phyloP scores from a whole-genome alignment of 75 land plant genomes.

The Pinus taeda region DNA sequence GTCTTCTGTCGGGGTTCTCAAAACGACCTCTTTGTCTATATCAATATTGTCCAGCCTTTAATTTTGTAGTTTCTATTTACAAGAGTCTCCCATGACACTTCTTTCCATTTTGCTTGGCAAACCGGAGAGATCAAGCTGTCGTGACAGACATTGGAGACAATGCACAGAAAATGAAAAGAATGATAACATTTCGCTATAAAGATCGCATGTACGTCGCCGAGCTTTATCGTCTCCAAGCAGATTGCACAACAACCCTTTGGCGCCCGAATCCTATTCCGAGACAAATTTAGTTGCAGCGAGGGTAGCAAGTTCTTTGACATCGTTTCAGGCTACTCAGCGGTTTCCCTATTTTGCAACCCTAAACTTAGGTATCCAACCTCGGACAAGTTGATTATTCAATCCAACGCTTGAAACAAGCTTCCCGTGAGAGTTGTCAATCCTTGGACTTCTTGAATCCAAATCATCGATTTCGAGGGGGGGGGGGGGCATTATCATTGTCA shows the following conservation, averaged over 20 bases:
- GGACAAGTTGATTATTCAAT: too few species aligned
- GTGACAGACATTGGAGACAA: conserved; percentile 53
- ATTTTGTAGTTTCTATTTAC: neutral
- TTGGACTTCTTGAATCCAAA: neutral
- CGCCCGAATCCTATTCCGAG: neutral
- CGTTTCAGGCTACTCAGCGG: neutral
- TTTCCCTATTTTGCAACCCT: neutral
- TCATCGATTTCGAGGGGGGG: neutral
- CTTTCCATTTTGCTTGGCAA: conserved; percentile 63
- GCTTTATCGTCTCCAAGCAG: conserved; percentile 61
- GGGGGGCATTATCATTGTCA: too few species aligned
- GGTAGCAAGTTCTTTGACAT: neutral
- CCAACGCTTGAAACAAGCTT: neutral
- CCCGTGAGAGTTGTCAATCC: neutral
- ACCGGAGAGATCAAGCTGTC: conserved; percentile 61
- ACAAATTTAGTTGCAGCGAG: neutral
- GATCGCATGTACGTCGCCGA: conserved; percentile 46
- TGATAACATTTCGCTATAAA: conserved; percentile 89
- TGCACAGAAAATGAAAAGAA: conserved; percentile 77
- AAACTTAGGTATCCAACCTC: neutral
- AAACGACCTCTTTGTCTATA: conserved; percentile 4
- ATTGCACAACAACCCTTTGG: conserved; percentile 52
- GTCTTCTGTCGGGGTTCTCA: neutral
- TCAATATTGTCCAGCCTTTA: neutral
- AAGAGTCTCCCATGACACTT: conserved; percentile 47